phyloP scores from a whole-genome alignment of 805 yeast genomes.

The Wickerhamomyces alni region DNA sequence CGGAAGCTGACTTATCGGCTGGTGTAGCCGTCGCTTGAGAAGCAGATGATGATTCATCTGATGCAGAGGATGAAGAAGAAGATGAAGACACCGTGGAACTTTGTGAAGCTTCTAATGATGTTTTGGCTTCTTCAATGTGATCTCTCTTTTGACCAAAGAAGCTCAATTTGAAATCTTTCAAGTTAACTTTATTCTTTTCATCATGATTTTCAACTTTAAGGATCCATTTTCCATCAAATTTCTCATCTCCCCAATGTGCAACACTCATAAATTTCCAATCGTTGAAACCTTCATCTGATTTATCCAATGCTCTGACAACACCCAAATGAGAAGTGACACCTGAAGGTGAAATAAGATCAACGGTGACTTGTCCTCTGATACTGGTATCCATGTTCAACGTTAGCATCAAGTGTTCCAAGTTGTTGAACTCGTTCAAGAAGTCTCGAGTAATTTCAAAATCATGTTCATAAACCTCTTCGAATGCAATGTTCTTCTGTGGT shows the following conservation, averaged over 20 bases:
- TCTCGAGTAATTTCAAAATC: slow-evolving; percentile 40
- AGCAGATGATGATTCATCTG: slow-evolving; percentile 4
- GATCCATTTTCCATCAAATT: slow-evolving; percentile 78
- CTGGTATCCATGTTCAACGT: slow-evolving; percentile 63
- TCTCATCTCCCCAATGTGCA: slow-evolving; percentile 97
- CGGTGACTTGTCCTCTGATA: slow-evolving; percentile 63
- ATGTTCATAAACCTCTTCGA: slow-evolving; percentile 26
- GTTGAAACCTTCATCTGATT: slow-evolving; percentile 48
- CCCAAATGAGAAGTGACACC: slow-evolving; percentile 76
- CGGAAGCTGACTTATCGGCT: too few relatives aligned
- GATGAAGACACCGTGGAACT: background rate
- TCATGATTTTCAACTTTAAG: slow-evolving; percentile 50
- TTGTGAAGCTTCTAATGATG: background rate
- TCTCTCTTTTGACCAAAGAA: slow-evolving; percentile 70
- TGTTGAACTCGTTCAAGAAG: slow-evolving; percentile 55
- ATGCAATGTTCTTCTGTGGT: slow-evolving; percentile 17
- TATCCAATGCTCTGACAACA: slow-evolving; percentile 55
- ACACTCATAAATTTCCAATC: slow-evolving; percentile 95
- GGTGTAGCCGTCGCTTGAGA: too few relatives aligned
- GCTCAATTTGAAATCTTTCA: slow-evolving; percentile 69
- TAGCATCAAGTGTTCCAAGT: slow-evolving; percentile 82
- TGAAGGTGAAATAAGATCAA: slow-evolving; percentile 64
- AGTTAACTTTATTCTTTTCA: slow-evolving; percentile 30
- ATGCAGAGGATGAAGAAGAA: slow-evolving; percentile 1
- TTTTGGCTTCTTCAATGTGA: slow-evolving; percentile 37